Percentiles rank a stretch among this genome's conserved stretches.
Evolutionary conservation across 2,329 filamentous ascomycete species (phyloP).

Genomic region (Cryphonectria nitschkei): DNA sequence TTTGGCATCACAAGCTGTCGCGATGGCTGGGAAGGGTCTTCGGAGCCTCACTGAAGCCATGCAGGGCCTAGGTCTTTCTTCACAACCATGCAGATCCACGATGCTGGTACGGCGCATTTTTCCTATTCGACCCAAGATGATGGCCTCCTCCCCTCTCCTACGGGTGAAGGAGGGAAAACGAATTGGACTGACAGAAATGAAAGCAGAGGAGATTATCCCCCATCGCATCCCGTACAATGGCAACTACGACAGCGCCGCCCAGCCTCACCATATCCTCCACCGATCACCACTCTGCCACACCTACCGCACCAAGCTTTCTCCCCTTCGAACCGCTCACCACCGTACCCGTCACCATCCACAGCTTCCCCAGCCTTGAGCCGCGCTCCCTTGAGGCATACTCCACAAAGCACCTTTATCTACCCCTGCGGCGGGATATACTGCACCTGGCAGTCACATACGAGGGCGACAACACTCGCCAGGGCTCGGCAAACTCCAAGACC

Average conservation of each 20-base stretch:
- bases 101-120: slow-evolving; percentile 17
- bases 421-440: slow-evolving; percentile 86
- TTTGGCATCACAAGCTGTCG: background rate
- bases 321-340: slow-evolving; percentile 51
- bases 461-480: slow-evolving; percentile 84
- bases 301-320: slow-evolving; percentile 25
- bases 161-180: slow-evolving; percentile 21
- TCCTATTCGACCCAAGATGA: background rate
- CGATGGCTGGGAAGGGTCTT: slow-evolving; percentile 53
- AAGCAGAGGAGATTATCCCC: slow-evolving; percentile 14
- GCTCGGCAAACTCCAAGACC: slow-evolving; percentile 82
- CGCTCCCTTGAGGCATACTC: slow-evolving; percentile 77
- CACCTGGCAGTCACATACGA: slow-evolving; percentile 93
- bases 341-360: slow-evolving; percentile 84
- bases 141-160: background rate
- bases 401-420: slow-evolving; percentile 81
- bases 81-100: slow-evolving; percentile 44
- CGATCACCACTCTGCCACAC: slow-evolving; percentile 10
- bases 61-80: slow-evolving; percentile 51
- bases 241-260: slow-evolving; percentile 23
- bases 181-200: slow-evolving; percentile 9
- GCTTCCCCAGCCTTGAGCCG: slow-evolving; percentile 88
- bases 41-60: slow-evolving; percentile 58
- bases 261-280: slow-evolving; percentile 27
- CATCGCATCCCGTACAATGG: slow-evolving; percentile 26